phyloP scores from a whole-genome alignment of 257 asterid genomes.

The Solanum gracilifrons region DNA sequence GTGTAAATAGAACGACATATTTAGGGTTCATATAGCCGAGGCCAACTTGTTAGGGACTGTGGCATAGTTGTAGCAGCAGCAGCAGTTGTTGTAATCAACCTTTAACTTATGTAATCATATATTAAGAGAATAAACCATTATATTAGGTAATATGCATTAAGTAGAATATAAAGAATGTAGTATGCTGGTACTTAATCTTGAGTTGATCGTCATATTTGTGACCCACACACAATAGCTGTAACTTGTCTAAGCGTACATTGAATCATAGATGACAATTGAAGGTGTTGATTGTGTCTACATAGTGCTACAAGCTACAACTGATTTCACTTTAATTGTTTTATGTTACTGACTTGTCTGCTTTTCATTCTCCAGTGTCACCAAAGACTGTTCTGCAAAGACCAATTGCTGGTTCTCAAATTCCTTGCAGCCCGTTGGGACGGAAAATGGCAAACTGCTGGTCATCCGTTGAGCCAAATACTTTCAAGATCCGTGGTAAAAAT shows the following conservation, averaged over 20 bases:
- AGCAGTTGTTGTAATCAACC: neutral
- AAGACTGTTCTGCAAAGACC: conserved; percentile 62
- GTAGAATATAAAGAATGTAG: neutral
- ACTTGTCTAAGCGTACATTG: neutral
- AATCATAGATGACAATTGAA: neutral
- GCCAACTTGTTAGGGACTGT: neutral
- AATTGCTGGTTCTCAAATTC: conserved; percentile 78
- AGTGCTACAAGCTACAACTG: neutral
- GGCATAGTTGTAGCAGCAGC: neutral
- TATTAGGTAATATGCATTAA: neutral
- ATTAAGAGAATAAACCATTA: neutral
- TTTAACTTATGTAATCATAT: neutral
- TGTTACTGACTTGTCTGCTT: neutral
- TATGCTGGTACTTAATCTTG: neutral
- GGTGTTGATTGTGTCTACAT: neutral
- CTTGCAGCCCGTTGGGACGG: conserved; percentile 56
- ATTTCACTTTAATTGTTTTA: neutral
- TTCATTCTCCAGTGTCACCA: conserved; percentile 40
- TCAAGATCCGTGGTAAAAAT: conserved; percentile 70
- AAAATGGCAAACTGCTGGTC: conserved; percentile 67
- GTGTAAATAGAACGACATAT: neutral
- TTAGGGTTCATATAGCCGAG: neutral
- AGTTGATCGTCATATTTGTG: neutral
- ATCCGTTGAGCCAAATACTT: conserved; percentile 48
- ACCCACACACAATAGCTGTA: neutral